Conservation (phyloP, 2,329 filamentous ascomycete genomes). For the Ceratocystis alfenasii region DNA sequence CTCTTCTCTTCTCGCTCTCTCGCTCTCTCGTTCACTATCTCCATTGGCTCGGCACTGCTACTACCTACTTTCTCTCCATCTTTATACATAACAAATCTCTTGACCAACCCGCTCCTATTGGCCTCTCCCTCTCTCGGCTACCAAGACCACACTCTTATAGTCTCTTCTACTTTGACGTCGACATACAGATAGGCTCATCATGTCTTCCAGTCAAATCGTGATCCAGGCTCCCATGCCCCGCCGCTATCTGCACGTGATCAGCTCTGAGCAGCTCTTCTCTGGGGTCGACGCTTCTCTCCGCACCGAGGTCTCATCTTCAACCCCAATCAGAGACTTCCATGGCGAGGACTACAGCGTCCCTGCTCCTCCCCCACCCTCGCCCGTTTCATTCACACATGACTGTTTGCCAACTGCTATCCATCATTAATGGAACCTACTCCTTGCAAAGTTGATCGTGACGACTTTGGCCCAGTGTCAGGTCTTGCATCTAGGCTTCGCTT, state of each 20-base stretch:
- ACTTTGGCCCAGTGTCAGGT: neutral
- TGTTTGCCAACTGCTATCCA: conserved; percentile 9
- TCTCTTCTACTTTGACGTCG: neutral
- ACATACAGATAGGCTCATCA: neutral
- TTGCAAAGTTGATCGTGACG: neutral
- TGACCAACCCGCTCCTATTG: neutral
- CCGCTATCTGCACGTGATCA: conserved; percentile 36
- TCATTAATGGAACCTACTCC: neutral
- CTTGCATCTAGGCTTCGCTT: neutral
- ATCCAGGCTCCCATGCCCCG: conserved; percentile 38
- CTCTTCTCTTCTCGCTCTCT: conserved; percentile 1
- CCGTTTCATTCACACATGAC: conserved; percentile 46
- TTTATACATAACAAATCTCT: neutral
- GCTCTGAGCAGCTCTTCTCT: conserved; percentile 41
- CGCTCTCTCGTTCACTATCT: neutral
- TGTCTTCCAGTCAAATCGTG: conserved; percentile 24
- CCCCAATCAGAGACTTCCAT: conserved; percentile 37
- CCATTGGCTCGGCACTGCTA: neutral
- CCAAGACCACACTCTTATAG: too few relatives aligned
- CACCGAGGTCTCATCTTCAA: conserved; percentile 32
- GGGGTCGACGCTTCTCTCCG: conserved; percentile 42
- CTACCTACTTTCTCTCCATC: neutral
- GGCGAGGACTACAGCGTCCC: conserved; percentile 52
- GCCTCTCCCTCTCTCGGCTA: neutral
- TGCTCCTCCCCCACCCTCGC: conserved; percentile 52